Conservation (phyloP, 192 early-diverging fungal genomes). For the Diversispora eburnea region DNA sequence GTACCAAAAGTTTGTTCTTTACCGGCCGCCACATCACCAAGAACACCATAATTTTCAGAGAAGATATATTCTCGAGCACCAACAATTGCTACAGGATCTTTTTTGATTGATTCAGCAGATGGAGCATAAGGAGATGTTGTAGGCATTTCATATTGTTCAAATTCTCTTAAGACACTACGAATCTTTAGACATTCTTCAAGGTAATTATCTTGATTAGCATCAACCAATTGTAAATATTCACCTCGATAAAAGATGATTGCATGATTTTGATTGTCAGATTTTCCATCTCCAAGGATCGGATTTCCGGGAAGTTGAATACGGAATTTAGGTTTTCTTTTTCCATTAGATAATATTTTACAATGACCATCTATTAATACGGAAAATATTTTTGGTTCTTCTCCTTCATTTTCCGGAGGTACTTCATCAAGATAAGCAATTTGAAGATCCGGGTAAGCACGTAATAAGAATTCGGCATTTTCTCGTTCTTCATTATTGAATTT, state of each 20-base stretch:
- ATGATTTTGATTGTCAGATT: slow-evolving; percentile 89
- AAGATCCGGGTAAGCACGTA: slow-evolving; percentile 71
- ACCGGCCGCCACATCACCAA: slow-evolving; percentile 87
- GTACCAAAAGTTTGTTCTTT: slow-evolving; percentile 88
- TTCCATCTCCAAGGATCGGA: slow-evolving; percentile 88
- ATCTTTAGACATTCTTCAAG: slow-evolving; percentile 89
- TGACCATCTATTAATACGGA: slow-evolving; percentile 76
- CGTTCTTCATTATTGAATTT: slow-evolving; percentile 76
- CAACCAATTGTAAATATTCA: slow-evolving; percentile 82
- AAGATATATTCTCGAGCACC: slow-evolving; percentile 86
- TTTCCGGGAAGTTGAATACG: slow-evolving; percentile 76
- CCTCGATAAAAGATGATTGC: slow-evolving; percentile 81
- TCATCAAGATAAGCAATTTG: slow-evolving; percentile 81
- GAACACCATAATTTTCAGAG: slow-evolving; percentile 76
- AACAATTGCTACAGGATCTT: slow-evolving; percentile 75
- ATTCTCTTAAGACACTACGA: slow-evolving; percentile 80
- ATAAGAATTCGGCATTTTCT: slow-evolving; percentile 71
- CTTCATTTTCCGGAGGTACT: slow-evolving; percentile 57
- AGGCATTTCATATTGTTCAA: slow-evolving; percentile 70
- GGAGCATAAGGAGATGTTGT: slow-evolving; percentile 68
- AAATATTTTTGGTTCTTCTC: slow-evolving; percentile 55
- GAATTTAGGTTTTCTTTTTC: slow-evolving; percentile 74
- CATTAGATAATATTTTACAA: slow-evolving; percentile 62
- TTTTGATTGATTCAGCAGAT: slow-evolving; percentile 46
- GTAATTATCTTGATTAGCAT: slow-evolving; percentile 92